Evolutionary conservation across 495 filamentous ascomycete genomes (phyloP).

Genomic region (Penicillium malachiteum): DNA sequence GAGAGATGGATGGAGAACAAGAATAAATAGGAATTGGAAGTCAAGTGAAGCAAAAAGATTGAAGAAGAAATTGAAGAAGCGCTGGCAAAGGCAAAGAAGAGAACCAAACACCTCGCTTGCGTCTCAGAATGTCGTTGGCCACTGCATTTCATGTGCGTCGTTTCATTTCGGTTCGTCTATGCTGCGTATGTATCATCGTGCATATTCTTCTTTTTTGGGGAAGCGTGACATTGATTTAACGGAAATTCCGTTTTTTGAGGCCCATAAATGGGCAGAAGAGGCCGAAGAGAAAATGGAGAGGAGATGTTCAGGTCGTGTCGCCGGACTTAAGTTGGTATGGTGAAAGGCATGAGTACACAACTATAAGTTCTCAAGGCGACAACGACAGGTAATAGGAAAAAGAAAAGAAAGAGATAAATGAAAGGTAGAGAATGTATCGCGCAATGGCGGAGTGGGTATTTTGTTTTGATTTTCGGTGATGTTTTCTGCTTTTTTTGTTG

Average conservation of each 20-base stretch:
- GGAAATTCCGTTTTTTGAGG: slow-evolving; percentile 9
- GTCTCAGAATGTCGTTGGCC: slow-evolving; percentile 28
- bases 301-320: slow-evolving; percentile 4
- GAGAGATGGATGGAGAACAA: slow-evolving; percentile 6
- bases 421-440: slow-evolving; percentile 22
- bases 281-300: slow-evolving; percentile 23
- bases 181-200: slow-evolving; percentile 30
- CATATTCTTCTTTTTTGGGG: slow-evolving; percentile 26
- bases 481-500: slow-evolving; percentile 23
- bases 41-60: slow-evolving; percentile 3
- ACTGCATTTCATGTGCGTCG: slow-evolving; percentile 29
- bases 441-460: slow-evolving; percentile 1
- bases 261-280: slow-evolving; percentile 2
- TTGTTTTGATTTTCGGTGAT: slow-evolving; percentile 10
- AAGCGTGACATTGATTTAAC: slow-evolving; percentile 10
- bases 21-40: neutral
- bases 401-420: slow-evolving; percentile 5
- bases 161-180: slow-evolving; percentile 36
- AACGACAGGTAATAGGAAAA: slow-evolving; percentile 16
- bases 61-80: neutral
- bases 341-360: neutral
- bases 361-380: neutral
- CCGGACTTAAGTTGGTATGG: neutral
- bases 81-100: slow-evolving; percentile 19
- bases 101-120: slow-evolving; percentile 36